Conservation (phyloP, 495 filamentous ascomycete species). For the Chlorociboria aeruginascens region DNA sequence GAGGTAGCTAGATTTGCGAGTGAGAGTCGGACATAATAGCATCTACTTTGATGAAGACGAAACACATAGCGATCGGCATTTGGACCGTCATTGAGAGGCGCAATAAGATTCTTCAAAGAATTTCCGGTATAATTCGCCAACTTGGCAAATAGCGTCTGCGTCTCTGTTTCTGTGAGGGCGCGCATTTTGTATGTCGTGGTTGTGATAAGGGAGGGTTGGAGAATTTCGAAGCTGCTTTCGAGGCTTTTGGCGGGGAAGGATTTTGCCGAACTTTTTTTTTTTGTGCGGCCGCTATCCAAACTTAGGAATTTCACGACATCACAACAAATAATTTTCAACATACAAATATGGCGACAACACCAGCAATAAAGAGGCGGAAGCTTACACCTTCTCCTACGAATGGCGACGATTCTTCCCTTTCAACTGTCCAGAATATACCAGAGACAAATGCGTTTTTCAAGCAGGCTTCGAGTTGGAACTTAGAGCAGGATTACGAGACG, state of each 20-base stretch:
- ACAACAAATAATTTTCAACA: conserved; percentile 34
- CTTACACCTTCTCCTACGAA: conserved; percentile 38
- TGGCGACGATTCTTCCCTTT: conserved; percentile 25
- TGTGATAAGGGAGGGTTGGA: not conserved
- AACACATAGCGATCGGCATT: conserved; percentile 70
- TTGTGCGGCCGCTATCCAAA: conserved; percentile 11
- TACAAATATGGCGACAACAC: conserved; percentile 36
- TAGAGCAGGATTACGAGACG: conserved; percentile 85
- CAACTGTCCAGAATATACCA: conserved; percentile 19
- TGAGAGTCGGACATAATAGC: conserved; percentile 79
- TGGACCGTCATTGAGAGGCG: conserved; percentile 49
- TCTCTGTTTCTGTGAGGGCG: conserved; percentile 62
- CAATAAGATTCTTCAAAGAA: conserved; percentile 69
- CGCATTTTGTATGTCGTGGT: conserved; percentile 40
- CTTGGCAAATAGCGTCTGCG: conserved; percentile 65
- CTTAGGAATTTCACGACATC: conserved; percentile 4
- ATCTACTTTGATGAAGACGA: conserved; percentile 62
- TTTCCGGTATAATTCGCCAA: conserved; percentile 73
- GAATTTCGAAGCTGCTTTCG: not conserved
- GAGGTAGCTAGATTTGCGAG: conserved; percentile 85
- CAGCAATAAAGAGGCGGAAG: conserved; percentile 39
- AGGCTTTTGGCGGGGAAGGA: conserved; percentile 20
- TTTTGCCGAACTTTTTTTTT: conserved; percentile 19
- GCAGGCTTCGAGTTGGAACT: conserved; percentile 51
- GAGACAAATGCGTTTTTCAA: conserved; percentile 21